Evolutionary conservation across 2,329 filamentous ascomycete species (phyloP), one percentile per base, ranked within the genome.

Genomic region (Fusarium globosum): DNA sequence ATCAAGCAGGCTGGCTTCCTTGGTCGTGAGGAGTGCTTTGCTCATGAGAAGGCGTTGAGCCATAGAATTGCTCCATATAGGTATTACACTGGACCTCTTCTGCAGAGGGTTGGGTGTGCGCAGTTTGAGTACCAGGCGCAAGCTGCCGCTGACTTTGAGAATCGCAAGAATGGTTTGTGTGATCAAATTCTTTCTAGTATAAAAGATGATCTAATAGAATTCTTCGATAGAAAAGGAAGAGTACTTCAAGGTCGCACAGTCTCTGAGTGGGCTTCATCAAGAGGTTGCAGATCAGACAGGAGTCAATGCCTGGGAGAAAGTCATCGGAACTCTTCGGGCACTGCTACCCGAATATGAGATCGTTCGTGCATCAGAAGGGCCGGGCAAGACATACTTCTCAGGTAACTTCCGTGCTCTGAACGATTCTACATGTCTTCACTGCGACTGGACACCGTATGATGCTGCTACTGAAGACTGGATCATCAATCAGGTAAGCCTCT

Each of bases 361-460:
- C 6, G 8, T 59, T 51, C 56, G 56, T 20, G 56, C 56, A 3
- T 59, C 56, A 21, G 56, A 59, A 59, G 43, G 56, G 13, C 35
- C 56, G 1, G 56, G 56, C 0, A 59, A 59, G 7, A 51, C 41
- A 15, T 59, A 59, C 33, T 59, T 59, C 26, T 59, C 56, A 15
- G 56, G 56, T 0, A 59, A 59, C 26, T 59, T 59, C 16, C 56
- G 56, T 20, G 56, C 56, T 10, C 12, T 51, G 2, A 59, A 59
- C 21, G 56, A 59, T 12, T 59, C 56, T 5, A 59, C 56, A 3
- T 59, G 56, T 39, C 56, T 59, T 51, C 56, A 59, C 20, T 59
- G 56, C n/a, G 56, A 59, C 23, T 59, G 56, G 56, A 59, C 56
- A 15, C 56, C 56, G 7, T 59, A 59, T 39, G 56, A 59, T 51